phyloP scores from a whole-genome alignment of 2,329 filamentous ascomycete species.

The Botrytis porri region DNA sequence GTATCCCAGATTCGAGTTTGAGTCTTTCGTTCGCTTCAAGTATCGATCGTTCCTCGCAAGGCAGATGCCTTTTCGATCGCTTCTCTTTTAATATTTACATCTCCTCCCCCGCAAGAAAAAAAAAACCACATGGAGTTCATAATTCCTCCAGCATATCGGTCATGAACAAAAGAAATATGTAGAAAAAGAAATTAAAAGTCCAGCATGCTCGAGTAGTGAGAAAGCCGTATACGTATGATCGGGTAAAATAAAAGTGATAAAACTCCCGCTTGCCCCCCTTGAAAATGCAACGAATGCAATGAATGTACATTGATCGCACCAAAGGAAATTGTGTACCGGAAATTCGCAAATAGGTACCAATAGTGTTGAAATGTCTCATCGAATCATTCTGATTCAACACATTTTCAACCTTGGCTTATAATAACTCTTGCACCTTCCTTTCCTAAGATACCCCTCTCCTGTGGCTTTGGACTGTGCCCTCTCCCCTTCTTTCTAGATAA shows the following conservation, averaged over 20 bases:
- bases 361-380: background rate
- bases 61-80: background rate
- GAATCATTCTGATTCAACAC: background rate
- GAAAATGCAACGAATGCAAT: constrained; percentile 16
- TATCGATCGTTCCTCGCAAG: background rate
- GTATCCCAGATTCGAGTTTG: background rate
- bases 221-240: background rate
- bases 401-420: constrained; percentile 49
- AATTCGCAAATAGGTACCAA: background rate
- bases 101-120: background rate
- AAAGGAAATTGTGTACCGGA: background rate
- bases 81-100: background rate
- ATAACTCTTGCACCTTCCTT: constrained; percentile 90
- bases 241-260: constrained; percentile 1
- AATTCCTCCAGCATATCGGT: constrained; percentile 11
- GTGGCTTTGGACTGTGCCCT: constrained; percentile 89
- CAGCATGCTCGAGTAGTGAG: constrained; percentile 7
- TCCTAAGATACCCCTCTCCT: constrained; percentile 87
- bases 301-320: constrained; percentile 13
- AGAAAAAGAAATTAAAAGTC: constrained; percentile 7
- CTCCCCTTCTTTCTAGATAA: constrained; percentile 85
- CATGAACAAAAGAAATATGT: constrained; percentile 11
- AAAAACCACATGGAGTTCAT: constrained; percentile 8
- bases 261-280: constrained; percentile 11
- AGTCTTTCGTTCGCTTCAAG: background rate